These are phyloP conservation scores for Xylaria sp. DNA, from an alignment of 2,329 filamentous ascomycete species.

Conservation along the genomic window DNA sequence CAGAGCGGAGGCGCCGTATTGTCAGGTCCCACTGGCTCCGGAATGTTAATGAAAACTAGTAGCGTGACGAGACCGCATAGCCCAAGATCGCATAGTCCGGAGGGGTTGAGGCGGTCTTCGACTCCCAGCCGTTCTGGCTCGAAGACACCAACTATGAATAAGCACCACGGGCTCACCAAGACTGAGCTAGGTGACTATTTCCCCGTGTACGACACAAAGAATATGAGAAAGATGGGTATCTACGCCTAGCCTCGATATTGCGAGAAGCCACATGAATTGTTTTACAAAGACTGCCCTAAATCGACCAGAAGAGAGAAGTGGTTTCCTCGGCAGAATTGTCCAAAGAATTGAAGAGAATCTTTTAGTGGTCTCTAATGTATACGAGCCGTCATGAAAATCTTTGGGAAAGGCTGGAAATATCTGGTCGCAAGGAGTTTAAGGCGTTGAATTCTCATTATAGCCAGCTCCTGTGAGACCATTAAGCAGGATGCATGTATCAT, in stretches of 20 bases:
- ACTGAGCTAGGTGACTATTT: slow-evolving; percentile 58
- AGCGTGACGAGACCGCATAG: slow-evolving; percentile 44
- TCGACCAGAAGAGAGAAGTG: neutral
- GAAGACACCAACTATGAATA: slow-evolving; percentile 58
- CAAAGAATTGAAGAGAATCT: neutral
- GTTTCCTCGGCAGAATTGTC: neutral
- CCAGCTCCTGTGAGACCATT: neutral
- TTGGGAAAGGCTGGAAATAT: slow-evolving; percentile 2
- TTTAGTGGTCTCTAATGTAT: neutral
- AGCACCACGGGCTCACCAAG: slow-evolving; percentile 46
- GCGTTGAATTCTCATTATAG: slow-evolving; percentile 1
- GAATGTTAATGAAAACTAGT: slow-evolving; percentile 39
- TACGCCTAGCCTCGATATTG: slow-evolving; percentile 13
- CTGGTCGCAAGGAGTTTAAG: slow-evolving; percentile 19
- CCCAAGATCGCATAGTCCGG: slow-evolving; percentile 46
- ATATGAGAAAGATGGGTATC: slow-evolving; percentile 31
- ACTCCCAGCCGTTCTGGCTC: slow-evolving; percentile 62
- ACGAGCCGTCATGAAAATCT: neutral
- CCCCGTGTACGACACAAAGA: slow-evolving; percentile 45
- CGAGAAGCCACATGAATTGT: neutral
- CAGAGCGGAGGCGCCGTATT: slow-evolving; percentile 46
- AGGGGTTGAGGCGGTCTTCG: slow-evolving; percentile 45
- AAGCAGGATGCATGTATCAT: slow-evolving; percentile 12
- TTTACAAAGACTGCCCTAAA: neutral
- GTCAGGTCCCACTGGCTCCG: slow-evolving; percentile 36